Percentiles rank a stretch among this genome's conserved stretches.
phyloP scores from a whole-genome alignment of 2,329 filamentous ascomycete species.

The Fusarium continuum region DNA sequence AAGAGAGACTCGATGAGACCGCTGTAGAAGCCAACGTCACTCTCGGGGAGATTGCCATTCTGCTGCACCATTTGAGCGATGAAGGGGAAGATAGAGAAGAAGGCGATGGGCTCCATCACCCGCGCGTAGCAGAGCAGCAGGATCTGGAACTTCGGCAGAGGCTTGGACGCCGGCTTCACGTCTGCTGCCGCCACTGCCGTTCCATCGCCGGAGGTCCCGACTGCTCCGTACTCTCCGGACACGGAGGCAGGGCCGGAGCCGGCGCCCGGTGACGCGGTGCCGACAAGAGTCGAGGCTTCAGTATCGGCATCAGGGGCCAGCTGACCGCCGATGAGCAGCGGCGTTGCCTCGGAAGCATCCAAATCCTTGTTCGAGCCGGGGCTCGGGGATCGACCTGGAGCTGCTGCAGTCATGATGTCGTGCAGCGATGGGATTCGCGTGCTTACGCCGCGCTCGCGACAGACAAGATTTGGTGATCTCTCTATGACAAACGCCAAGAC shows the following conservation, averaged over 20 bases:
- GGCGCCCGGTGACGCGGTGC: constrained; percentile 26
- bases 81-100: constrained; percentile 84
- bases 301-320: constrained; percentile 35
- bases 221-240: constrained; percentile 9
- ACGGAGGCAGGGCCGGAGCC: constrained; percentile 13
- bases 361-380: neutral
- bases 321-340: constrained; percentile 30
- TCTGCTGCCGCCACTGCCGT: neutral
- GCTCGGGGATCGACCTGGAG: constrained; percentile 6
- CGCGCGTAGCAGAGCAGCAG: constrained; percentile 77
- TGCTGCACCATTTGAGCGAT: constrained; percentile 79
- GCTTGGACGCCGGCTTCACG: constrained; percentile 15
- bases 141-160: constrained; percentile 67
- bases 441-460: neutral
- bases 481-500: neutral
- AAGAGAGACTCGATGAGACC: constrained; percentile 80
- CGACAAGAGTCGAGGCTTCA: constrained; percentile 40
- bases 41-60: constrained; percentile 67
- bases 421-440: neutral
- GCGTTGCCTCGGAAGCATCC: constrained; percentile 34
- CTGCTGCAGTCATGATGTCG: constrained; percentile 23
- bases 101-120: constrained; percentile 79
- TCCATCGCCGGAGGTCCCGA: constrained; percentile 2
- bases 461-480: neutral
- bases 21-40: constrained; percentile 82